A percentile compares a stretch with the other conserved stretches of the same genome.
These are phyloP conservation scores for Hippophae gyantsensis DNA, from an alignment of 306 rosid genomes.

Conservation along the genomic window DNA sequence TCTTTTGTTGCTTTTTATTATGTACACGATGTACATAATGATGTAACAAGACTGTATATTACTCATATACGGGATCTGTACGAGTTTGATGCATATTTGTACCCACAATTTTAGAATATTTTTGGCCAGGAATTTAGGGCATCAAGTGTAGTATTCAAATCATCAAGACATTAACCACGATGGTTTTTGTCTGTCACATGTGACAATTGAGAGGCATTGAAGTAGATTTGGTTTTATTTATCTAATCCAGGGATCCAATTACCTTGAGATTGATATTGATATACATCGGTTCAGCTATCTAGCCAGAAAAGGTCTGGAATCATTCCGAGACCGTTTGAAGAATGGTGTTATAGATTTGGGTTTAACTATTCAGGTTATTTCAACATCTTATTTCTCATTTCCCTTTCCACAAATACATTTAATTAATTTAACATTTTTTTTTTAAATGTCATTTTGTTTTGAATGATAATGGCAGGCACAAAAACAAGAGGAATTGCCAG, in stretches of 20 bases:
- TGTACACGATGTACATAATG: background rate
- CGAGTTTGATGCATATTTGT: too few species aligned
- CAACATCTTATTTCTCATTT: background rate
- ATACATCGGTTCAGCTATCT: slow-evolving; percentile 90
- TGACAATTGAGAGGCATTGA: background rate
- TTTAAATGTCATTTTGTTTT: background rate
- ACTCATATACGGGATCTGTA: too few species aligned
- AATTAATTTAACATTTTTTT: background rate
- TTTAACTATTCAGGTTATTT: slow-evolving; percentile 74
- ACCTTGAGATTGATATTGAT: slow-evolving; percentile 89
- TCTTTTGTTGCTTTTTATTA: background rate
- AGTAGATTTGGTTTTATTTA: background rate
- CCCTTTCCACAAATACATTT: background rate
- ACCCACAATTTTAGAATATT: too few species aligned
- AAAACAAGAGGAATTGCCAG: slow-evolving; percentile 83
- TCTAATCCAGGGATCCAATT: slow-evolving; percentile 59
- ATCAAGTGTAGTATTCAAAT: too few species aligned
- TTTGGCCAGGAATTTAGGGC: too few species aligned
- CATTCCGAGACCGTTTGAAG: slow-evolving; percentile 60
- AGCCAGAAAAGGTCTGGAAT: slow-evolving; percentile 87
- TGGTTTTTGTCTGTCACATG: too few species aligned
- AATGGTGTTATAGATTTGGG: slow-evolving; percentile 70
- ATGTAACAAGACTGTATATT: background rate
- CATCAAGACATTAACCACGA: too few species aligned
- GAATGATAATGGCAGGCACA: slow-evolving; percentile 49